Base-by-base conservation (phyloP, 352 stramenopile genomes). In the Globisporangium spiculum region DNA sequence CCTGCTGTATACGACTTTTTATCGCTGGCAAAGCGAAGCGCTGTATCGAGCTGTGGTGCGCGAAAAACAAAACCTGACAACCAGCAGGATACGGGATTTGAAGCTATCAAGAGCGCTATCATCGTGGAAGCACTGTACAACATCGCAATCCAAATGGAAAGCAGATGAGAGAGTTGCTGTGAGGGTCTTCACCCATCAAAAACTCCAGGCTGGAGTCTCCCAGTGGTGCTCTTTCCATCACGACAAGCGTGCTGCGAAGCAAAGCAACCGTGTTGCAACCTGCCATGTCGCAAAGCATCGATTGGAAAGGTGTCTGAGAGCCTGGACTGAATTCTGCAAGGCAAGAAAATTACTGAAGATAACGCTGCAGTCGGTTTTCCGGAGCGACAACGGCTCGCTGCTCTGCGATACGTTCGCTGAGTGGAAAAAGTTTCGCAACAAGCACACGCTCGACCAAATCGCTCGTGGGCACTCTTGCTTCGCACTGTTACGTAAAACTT, bases 21-120 rank as follows among this genome's bases (percentile, higher is more conserved):
- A 70, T 62, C 30, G 63, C 1, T 83, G 76, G 76, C 75, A 81
- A 57, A 63, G 71, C 22, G 53, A 55, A 27, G 16, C 22, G n/a
- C 20, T 68, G 0, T 24, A 16, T 27, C 67, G 46, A 26, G 46
- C 16, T 9, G 30, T 67, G 16, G n/a, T 24, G 41, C 16, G 50
- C n/a, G 66, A 71, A 55, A 66, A 65, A 20, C 18, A 48, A 20
- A 38, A 3, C 20, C 8, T 71, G 4, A 38, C 50, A 22, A 32
- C 34, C 14, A 5, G 9, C 0, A 38, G 58, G 36, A 56, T 71
- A 36, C 18, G 56, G 14, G 0, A 20, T 8, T 2, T 38, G 16
- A 50, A 44, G 8, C 50, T 71, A 2, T n/a, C 20, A 16, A 57
- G 34, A 36, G 52, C 52, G 1, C 16, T 71, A 27, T n/a, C 27